Conservation (phyloP, 1,139 yeast genomes). For the Saccharomyces hybrid region DNA sequence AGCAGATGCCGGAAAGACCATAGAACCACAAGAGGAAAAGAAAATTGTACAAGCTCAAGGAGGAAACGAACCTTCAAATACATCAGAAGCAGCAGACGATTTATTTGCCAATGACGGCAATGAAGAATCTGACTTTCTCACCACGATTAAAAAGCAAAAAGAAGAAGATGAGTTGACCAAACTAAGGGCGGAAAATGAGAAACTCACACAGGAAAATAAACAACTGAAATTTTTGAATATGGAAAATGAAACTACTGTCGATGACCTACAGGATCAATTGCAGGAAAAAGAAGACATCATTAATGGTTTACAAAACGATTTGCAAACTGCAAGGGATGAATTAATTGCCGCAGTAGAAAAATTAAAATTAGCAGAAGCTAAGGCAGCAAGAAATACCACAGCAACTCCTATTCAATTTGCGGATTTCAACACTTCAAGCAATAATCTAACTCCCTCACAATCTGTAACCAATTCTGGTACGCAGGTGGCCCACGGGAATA, state of each 20-base stretch:
- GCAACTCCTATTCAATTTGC: slow-evolving; percentile 16
- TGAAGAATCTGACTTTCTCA: slow-evolving; percentile 24
- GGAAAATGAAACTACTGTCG: slow-evolving; percentile 41
- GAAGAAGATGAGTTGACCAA: slow-evolving; percentile 25
- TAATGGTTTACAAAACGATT: slow-evolving; percentile 25
- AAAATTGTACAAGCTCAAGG: background rate
- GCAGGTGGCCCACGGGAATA: background rate
- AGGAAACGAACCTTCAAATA: background rate
- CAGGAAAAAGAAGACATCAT: slow-evolving; percentile 31
- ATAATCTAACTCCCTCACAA: slow-evolving; percentile 4
- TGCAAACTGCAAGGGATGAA: slow-evolving; percentile 9
- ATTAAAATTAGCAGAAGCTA: slow-evolving; percentile 19
- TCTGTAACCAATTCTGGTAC: background rate
- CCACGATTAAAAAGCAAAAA: slow-evolving; percentile 27
- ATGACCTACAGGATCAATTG: slow-evolving; percentile 31
- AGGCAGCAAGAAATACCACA: slow-evolving; percentile 14
- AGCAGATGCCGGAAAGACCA: slow-evolving; percentile 1
- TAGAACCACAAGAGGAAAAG: slow-evolving; percentile 1
- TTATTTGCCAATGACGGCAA: slow-evolving; percentile 8
- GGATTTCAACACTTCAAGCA: slow-evolving; percentile 8
- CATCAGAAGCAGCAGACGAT: background rate
- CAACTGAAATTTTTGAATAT: slow-evolving; percentile 37
- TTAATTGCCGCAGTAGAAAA: slow-evolving; percentile 19
- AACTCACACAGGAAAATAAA: slow-evolving; percentile 30
- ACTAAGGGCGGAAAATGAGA: slow-evolving; percentile 25